A percentile compares a stretch with the other conserved stretches of the same genome.
These are phyloP conservation scores for Claviceps sp. DNA, from an alignment of 2,329 filamentous ascomycete species.

Conservation along the genomic window DNA sequence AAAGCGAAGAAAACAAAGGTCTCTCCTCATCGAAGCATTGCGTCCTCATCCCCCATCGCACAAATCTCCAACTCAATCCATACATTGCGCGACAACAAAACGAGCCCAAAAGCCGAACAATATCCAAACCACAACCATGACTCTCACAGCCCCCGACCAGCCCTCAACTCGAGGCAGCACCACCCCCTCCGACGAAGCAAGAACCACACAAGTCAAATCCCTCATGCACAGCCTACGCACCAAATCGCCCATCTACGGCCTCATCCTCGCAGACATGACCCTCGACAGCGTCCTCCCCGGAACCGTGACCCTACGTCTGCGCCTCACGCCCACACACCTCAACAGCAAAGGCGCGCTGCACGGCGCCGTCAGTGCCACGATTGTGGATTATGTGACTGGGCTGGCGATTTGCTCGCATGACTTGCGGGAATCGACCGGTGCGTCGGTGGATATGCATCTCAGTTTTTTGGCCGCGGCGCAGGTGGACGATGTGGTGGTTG, in stretches of 20 bases:
- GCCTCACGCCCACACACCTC: conserved; percentile 42
- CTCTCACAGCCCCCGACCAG: too few relatives aligned
- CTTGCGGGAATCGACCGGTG: conserved; percentile 47
- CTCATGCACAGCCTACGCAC: conserved; percentile 24
- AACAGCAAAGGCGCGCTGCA: conserved; percentile 57
- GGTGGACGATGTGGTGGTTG: conserved; percentile 53
- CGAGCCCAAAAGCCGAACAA: too few relatives aligned
- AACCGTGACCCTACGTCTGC: conserved; percentile 32
- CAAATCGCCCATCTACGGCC: conserved; percentile 39
- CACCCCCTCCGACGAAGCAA: neutral
- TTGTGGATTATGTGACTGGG: conserved; percentile 62
- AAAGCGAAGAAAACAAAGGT: too few relatives aligned
- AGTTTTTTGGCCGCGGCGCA: conserved; percentile 52
- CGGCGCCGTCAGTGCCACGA: conserved; percentile 56
- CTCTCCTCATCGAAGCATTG: too few relatives aligned
- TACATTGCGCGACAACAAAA: too few relatives aligned
- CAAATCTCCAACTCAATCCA: too few relatives aligned
- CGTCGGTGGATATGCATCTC: conserved; percentile 63
- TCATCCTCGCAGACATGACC: conserved; percentile 25
- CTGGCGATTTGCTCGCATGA: conserved; percentile 58
- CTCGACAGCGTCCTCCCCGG: conserved; percentile 33
- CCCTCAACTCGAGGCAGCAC: neutral
- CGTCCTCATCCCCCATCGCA: too few relatives aligned
- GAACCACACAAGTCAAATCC: conserved; percentile 16
- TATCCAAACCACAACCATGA: too few relatives aligned